Conservation (phyloP, 208 protist species). For the Leishmania braziliensis region DNA sequence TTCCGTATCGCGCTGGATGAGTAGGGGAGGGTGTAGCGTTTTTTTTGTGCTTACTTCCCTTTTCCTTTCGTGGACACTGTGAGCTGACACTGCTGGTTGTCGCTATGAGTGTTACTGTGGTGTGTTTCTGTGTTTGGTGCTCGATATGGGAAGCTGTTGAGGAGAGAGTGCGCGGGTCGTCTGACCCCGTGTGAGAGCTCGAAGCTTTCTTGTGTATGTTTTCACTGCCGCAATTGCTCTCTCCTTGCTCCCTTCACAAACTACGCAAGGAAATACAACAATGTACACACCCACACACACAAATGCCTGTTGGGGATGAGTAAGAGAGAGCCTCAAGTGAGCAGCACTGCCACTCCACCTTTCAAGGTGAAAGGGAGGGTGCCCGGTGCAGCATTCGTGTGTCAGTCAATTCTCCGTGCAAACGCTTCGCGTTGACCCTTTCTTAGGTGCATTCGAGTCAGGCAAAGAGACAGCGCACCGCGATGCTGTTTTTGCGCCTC, state of each 20-base stretch:
- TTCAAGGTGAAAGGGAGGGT: background rate
- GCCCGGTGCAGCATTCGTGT: background rate
- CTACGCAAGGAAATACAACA: background rate
- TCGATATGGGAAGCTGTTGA: background rate
- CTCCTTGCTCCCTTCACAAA: background rate
- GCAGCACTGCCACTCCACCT: background rate
- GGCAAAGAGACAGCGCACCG: background rate
- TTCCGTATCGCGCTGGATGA: background rate
- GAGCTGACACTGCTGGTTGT: background rate
- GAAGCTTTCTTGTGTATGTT: background rate
- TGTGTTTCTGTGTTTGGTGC: background rate
- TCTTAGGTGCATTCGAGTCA: background rate
- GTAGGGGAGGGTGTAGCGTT: background rate
- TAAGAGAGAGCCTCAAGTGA: background rate
- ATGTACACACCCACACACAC: background rate
- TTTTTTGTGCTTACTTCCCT: background rate
- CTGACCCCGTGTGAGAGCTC: background rate
- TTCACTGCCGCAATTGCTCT: background rate
- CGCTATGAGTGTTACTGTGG: background rate
- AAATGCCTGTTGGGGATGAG: background rate
- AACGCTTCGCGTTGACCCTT: background rate
- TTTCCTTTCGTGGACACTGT: background rate
- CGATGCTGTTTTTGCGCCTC: background rate
- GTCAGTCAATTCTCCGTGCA: background rate
- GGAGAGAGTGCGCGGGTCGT: background rate